Conservation (phyloP, 208 protist species). For the Crithidia bombi region DNA sequence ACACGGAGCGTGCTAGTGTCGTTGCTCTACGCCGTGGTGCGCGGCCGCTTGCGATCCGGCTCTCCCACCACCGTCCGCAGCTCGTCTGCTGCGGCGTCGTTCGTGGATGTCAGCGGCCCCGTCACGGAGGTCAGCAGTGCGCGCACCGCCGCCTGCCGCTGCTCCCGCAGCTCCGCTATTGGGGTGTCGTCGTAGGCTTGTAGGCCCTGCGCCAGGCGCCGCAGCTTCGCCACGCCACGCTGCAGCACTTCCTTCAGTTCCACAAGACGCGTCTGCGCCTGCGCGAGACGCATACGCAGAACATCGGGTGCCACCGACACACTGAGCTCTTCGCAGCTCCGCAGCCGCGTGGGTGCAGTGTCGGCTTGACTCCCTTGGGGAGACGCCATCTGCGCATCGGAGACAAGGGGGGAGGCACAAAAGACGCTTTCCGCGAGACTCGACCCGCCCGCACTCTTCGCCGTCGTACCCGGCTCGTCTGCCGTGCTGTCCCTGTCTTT, state of each 20-base stretch:
- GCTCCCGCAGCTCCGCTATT: conserved; percentile 13
- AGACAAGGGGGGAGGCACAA: conserved; percentile 1
- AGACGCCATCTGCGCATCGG: background rate
- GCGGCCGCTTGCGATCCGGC: conserved; percentile 19
- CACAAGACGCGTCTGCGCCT: conserved; percentile 12
- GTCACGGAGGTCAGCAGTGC: conserved; percentile 18
- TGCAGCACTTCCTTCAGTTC: conserved; percentile 1
- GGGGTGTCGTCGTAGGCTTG: conserved; percentile 25
- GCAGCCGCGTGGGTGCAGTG: background rate
- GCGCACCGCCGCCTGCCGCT: conserved; percentile 6
- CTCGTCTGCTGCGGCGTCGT: background rate
- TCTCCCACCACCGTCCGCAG: background rate
- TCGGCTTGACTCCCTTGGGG: background rate
- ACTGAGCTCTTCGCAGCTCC: conserved; percentile 16
- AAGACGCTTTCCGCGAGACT: background rate
- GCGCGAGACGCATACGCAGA: conserved; percentile 14
- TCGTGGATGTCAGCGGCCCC: background rate
- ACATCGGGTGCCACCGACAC: conserved; percentile 18
- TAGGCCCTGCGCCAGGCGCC: conserved; percentile 23
- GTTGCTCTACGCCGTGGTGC: conserved; percentile 6
- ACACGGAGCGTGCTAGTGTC: background rate
- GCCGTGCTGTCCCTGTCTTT: background rate
- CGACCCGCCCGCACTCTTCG: background rate
- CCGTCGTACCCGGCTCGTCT: background rate
- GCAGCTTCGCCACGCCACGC: conserved; percentile 26